Conservation (phyloP, 169 alveolate species). For the Toxoplasma gondii region DNA sequence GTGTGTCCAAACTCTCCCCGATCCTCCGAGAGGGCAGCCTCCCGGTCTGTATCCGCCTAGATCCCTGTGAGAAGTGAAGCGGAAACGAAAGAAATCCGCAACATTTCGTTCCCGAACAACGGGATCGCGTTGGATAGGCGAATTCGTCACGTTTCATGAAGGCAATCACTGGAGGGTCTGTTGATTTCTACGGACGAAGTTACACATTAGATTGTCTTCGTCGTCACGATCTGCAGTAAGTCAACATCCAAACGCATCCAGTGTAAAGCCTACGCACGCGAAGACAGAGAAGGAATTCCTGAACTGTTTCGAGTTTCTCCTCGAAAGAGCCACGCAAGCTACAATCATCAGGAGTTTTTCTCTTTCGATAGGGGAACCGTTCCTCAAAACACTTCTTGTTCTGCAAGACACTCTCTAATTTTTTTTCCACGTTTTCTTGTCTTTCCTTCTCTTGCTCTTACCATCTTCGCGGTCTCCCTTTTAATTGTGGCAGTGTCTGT, state of each 20-base stretch:
- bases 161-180: too few relatives aligned
- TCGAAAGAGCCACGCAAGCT: neutral
- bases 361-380: neutral
- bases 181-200: too few relatives aligned
- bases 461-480: constrained; percentile 51
- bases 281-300: neutral
- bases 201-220: too few relatives aligned
- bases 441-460: neutral
- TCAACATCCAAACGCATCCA: neutral
- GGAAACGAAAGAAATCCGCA: too few relatives aligned
- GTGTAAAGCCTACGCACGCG: neutral
- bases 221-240: neutral
- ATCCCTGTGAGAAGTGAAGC: too few relatives aligned
- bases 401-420: neutral
- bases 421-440: neutral
- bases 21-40: too few relatives aligned
- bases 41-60: too few relatives aligned
- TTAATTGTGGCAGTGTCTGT: constrained; percentile 28
- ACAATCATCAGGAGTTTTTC: neutral
- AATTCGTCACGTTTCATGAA: too few relatives aligned
- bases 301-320: neutral
- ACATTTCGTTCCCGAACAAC: too few relatives aligned
- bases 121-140: too few relatives aligned
- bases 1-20: neutral
- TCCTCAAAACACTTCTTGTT: neutral